Evolutionary conservation across 2,329 filamentous ascomycete species (phyloP), one percentile per base, ranked within the genome.

Genomic region (Pleoardoris graminearum): DNA sequence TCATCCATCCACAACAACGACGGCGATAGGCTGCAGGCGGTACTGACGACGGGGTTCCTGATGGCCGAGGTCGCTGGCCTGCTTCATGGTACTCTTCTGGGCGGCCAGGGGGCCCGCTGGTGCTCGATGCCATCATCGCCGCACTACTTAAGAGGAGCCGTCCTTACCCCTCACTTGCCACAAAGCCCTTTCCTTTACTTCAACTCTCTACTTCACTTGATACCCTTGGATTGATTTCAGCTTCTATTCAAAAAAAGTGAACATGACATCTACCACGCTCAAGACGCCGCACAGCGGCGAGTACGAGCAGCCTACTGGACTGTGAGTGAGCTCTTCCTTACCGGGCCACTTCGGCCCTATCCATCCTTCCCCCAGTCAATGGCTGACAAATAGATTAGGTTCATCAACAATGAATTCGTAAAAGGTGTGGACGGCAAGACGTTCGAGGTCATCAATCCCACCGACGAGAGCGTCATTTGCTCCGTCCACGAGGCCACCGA

Each of bases 381-480:
- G 27, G 38, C 57, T 65, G 50, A 73, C 60, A 44, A 33, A 37
- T 30, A 7, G 7, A 6, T 17, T 67, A 90, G 88, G 56, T 94
- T 90, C 83, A 94, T 96, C 83, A 92, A 94, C 84, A 92, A 93
- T 76, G 88, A 97, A 77, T 97, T 87, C 79, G 85, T 95, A 60
- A 85, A 88, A 75, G 82, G 85, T 72, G 86, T 88, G 59, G 90
- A 96, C 66, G 91, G 91, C 79, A 88, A 90, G 83, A 91, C 87
- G 63, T 94, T 96, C 71, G 91, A 96, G 78, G 89, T 91, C 75
- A 87, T 94, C 82, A 96, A 96, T 83, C 91, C 91, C 54, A 70
- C 87, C 60, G 90, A 85, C 61, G 92, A 96, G 76, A 86, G 91
- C 76, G 85, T 90, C 69, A 95, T 96, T 79, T 84, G 81, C 80